phyloP scores from a whole-genome alignment of 2,329 filamentous ascomycete species.

The Colletotrichum sp. region DNA sequence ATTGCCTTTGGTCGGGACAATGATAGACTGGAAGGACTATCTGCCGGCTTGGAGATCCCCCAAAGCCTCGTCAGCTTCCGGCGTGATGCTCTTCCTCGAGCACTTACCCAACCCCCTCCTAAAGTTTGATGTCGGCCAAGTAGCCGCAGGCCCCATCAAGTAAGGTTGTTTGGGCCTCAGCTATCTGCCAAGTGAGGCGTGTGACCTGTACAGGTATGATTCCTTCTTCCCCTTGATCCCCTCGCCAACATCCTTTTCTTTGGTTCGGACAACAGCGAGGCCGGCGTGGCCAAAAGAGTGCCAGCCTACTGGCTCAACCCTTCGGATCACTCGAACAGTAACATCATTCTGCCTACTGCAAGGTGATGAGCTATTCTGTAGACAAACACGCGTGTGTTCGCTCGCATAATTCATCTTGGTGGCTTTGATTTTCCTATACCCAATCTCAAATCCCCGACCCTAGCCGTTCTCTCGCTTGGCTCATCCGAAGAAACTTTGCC shows the following conservation, averaged over 20 bases:
- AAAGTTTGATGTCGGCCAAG: not conserved
- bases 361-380: not conserved
- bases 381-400: not conserved
- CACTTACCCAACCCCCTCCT: not conserved
- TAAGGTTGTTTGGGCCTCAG: conserved; percentile 10
- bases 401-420: not conserved
- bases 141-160: not conserved
- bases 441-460: not conserved
- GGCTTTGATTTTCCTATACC: not conserved
- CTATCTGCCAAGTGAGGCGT: not conserved
- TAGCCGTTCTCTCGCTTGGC: not conserved
- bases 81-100: not conserved
- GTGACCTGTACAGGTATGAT: not conserved
- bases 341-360: not conserved
- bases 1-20: not conserved
- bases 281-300: not conserved
- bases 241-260: not conserved
- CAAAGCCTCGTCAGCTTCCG: not conserved
- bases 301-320: not conserved
- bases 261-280: not conserved
- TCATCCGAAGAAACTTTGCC: not conserved
- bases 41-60: not conserved
- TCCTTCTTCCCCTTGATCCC: not conserved
- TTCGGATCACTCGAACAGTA: not conserved
- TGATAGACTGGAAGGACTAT: not conserved